These are phyloP conservation scores for Penicillium palitans DNA, from an alignment of 2,329 filamentous ascomycete species.

Conservation along the genomic window DNA sequence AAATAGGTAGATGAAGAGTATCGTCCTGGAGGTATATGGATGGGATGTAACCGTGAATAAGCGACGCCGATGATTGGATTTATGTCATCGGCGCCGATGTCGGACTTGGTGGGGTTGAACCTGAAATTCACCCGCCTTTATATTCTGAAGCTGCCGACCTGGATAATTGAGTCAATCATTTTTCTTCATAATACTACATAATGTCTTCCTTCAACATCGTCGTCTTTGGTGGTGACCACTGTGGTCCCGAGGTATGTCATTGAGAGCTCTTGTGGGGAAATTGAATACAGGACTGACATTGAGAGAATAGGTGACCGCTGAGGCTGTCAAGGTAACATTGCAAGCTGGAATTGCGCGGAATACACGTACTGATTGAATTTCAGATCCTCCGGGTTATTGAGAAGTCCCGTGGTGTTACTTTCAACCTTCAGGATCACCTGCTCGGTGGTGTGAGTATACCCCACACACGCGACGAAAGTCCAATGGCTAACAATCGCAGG, in stretches of 20 bases:
- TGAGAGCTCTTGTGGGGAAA: neutral
- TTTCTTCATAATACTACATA: slow-evolving; percentile 24
- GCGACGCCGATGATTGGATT: slow-evolving; percentile 11
- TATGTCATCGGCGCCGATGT: slow-evolving; percentile 25
- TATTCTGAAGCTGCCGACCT: slow-evolving; percentile 14
- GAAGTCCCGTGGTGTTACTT: slow-evolving; percentile 69
- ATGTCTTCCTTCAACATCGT: slow-evolving; percentile 77
- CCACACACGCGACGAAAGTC: neutral
- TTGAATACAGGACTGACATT: slow-evolving; percentile 8
- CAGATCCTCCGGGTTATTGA: slow-evolving; percentile 80
- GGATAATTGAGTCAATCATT: slow-evolving; percentile 19
- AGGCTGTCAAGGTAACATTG: slow-evolving; percentile 75
- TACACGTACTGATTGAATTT: slow-evolving; percentile 5
- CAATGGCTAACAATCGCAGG: slow-evolving; percentile 51
- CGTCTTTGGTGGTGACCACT: slow-evolving; percentile 80
- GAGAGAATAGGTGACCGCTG: slow-evolving; percentile 67
- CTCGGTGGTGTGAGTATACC: slow-evolving; percentile 77
- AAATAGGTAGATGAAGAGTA: neutral
- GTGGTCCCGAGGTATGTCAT: slow-evolving; percentile 74
- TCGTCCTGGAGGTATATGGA: neutral
- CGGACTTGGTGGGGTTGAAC: slow-evolving; percentile 27
- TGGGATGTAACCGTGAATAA: slow-evolving; percentile 5
- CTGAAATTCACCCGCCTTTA: slow-evolving; percentile 25
- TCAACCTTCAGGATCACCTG: slow-evolving; percentile 87
- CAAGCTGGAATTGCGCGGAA: neutral